These are phyloP conservation scores for Ustilago trichophora DNA, from an alignment of 1,284 basidiomycete genomes.

Conservation along the genomic window DNA sequence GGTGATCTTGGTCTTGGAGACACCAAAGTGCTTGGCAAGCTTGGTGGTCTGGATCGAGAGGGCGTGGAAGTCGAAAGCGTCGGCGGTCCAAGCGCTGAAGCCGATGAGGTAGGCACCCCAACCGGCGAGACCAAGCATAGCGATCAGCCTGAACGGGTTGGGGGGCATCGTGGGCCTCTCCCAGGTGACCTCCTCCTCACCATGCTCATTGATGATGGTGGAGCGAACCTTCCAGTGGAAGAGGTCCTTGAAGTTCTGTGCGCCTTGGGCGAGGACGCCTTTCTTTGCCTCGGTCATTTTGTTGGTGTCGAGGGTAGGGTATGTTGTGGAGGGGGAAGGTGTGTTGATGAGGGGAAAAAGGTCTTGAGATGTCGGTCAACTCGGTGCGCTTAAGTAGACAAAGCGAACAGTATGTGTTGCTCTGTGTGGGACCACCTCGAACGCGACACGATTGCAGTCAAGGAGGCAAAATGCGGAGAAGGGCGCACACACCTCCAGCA, in stretches of 20 bases:
- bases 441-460: too few relatives aligned
- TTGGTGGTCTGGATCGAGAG: slow-evolving; percentile 49
- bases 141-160: slow-evolving; percentile 39
- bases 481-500: too few relatives aligned
- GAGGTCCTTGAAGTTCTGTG: slow-evolving; percentile 43
- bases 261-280: slow-evolving; percentile 29
- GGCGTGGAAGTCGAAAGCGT: slow-evolving; percentile 51
- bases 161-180: slow-evolving; percentile 24
- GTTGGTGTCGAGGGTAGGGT: neutral
- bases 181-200: slow-evolving; percentile 33
- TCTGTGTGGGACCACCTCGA: too few relatives aligned
- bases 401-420: too few relatives aligned
- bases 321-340: neutral
- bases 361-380: neutral
- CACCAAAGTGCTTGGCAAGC: slow-evolving; percentile 39
- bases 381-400: slow-evolving; percentile 1
- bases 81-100: slow-evolving; percentile 45
- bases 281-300: slow-evolving; percentile 27
- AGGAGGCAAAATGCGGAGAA: too few relatives aligned
- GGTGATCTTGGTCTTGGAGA: slow-evolving; percentile 47
- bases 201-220: slow-evolving; percentile 40
- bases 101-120: slow-evolving; percentile 50
- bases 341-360: neutral
- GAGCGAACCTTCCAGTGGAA: slow-evolving; percentile 40
- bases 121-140: slow-evolving; percentile 22